A percentile compares a stretch with the other conserved stretches of the same genome.
These are phyloP conservation scores for Russula griseocarnosa DNA, from an alignment of 768 basidiomycete genomes.

Conservation along the genomic window DNA sequence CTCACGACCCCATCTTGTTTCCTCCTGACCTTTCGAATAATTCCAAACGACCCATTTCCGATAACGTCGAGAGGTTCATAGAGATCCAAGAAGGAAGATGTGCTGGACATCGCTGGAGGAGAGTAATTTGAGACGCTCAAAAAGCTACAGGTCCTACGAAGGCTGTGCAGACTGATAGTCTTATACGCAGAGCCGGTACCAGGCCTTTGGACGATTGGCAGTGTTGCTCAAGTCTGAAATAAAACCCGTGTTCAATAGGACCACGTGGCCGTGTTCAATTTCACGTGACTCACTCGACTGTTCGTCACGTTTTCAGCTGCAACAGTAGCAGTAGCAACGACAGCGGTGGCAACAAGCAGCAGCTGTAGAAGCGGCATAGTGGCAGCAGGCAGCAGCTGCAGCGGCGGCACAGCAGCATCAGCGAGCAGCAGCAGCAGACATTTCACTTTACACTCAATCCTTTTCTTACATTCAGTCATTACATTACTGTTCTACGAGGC, in stretches of 20 bases:
- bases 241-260: neutral
- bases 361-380: too few relatives aligned
- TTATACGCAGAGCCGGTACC: neutral
- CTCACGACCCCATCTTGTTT: slow-evolving; percentile 78
- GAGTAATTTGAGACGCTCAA: neutral
- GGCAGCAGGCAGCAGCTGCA: too few relatives aligned
- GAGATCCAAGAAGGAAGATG: slow-evolving; percentile 53
- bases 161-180: neutral
- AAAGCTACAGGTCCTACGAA: neutral
- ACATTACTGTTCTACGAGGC: too few relatives aligned
- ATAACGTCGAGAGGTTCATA: slow-evolving; percentile 91
- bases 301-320: too few relatives aligned
- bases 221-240: neutral
- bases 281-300: slow-evolving; percentile 19
- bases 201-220: neutral
- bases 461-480: too few relatives aligned
- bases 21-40: slow-evolving; percentile 90
- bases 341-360: too few relatives aligned
- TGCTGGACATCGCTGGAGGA: slow-evolving; percentile 20
- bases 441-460: too few relatives aligned
- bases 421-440: too few relatives aligned
- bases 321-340: too few relatives aligned
- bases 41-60: slow-evolving; percentile 96
- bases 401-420: too few relatives aligned
- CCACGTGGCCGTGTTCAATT: slow-evolving; percentile 25